These are phyloP conservation scores for Microthyrium microscopicum DNA, from an alignment of 2,329 filamentous ascomycete species.

Conservation along the genomic window DNA sequence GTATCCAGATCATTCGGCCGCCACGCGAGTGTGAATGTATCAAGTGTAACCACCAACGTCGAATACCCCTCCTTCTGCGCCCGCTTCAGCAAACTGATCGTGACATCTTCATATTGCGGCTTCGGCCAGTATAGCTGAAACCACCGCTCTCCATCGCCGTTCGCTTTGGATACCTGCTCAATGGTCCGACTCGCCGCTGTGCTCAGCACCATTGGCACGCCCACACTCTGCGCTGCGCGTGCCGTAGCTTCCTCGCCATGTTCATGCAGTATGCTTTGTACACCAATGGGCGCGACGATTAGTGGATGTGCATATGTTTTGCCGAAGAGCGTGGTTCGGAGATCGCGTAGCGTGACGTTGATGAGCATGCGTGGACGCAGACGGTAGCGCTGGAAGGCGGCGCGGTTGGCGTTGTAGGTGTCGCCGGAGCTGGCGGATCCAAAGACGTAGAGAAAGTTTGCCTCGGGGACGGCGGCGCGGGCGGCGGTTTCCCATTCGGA, in stretches of 20 bases:
- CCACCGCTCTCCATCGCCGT: conserved; percentile 43
- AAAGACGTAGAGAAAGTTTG: conserved; percentile 24
- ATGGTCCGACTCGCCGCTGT: conserved; percentile 48
- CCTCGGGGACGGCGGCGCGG: conserved; percentile 16
- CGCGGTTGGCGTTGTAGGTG: conserved; percentile 20
- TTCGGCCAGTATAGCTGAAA: conserved; percentile 63
- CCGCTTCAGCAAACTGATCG: conserved; percentile 42
- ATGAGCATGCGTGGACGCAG: conserved; percentile 24
- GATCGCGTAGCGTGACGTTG: conserved; percentile 16
- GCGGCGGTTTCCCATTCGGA: conserved; percentile 23
- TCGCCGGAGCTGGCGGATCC: conserved; percentile 22
- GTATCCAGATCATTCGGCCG: conserved; percentile 48
- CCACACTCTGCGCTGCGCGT: conserved; percentile 40
- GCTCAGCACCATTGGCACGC: conserved; percentile 49
- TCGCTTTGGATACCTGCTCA: conserved; percentile 47
- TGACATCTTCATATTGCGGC: conserved; percentile 49
- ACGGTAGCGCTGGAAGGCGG: conserved; percentile 23
- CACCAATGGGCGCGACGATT: conserved; percentile 51
- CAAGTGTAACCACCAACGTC: conserved; percentile 54
- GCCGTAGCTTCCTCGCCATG: conserved; percentile 50
- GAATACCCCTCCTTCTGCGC: conserved; percentile 46
- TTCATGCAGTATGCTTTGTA: conserved; percentile 49
- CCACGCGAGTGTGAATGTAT: conserved; percentile 55
- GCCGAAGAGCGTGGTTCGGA: conserved; percentile 18
- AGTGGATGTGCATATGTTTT: conserved; percentile 33